Evolutionary conservation across 345 rosid species (phyloP).

Genomic region (Chamaenerion angustifolium): DNA sequence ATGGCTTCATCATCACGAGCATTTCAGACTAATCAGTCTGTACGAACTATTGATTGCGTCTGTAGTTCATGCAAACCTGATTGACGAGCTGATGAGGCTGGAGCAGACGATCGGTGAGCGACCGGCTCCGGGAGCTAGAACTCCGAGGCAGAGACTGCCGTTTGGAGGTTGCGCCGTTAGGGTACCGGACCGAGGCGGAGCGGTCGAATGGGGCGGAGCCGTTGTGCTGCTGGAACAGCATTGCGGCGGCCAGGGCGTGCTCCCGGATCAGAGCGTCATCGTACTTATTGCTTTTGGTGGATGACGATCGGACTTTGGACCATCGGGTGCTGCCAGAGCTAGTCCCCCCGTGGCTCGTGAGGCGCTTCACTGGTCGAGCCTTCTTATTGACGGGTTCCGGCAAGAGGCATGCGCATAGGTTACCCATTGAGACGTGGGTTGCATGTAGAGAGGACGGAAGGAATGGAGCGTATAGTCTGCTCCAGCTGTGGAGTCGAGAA

Average conservation of each 20-base stretch:
- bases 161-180: slow-evolving; percentile 31
- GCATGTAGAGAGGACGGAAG: neutral
- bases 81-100: slow-evolving; percentile 85
- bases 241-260: slow-evolving; percentile 73
- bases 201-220: slow-evolving; percentile 58
- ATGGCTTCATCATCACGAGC: no score
- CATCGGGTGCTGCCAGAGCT: slow-evolving; percentile 24
- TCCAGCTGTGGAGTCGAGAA: neutral
- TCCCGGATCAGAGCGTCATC: slow-evolving; percentile 52
- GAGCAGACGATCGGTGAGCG: slow-evolving; percentile 75
- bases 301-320: slow-evolving; percentile 43
- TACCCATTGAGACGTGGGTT: slow-evolving; percentile 29
- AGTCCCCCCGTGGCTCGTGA: slow-evolving; percentile 10
- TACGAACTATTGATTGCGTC: no score
- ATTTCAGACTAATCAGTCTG: no score
- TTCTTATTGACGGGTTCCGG: slow-evolving; percentile 32
- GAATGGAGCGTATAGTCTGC: neutral
- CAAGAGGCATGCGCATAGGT: slow-evolving; percentile 46
- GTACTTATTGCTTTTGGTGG: slow-evolving; percentile 24
- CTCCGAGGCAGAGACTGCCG: slow-evolving; percentile 68
- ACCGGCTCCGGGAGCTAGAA: slow-evolving; percentile 75
- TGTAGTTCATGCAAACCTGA: slow-evolving; percentile 31
- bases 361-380: slow-evolving; percentile 17
- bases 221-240: slow-evolving; percentile 43
- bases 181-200: slow-evolving; percentile 55